Conservation (phyloP, 345 rosid genomes). For the Murraya koenigii region DNA sequence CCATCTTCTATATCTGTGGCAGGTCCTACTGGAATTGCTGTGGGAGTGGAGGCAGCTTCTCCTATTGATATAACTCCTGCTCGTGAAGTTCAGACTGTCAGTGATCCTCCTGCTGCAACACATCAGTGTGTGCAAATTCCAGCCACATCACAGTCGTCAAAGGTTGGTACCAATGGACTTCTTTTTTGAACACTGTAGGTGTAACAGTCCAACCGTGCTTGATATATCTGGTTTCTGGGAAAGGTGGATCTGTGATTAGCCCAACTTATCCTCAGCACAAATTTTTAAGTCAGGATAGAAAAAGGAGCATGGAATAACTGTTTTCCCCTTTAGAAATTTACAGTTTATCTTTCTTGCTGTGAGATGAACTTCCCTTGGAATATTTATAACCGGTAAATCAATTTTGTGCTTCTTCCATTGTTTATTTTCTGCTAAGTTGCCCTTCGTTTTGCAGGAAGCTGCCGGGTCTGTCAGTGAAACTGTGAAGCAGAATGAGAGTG, state of each 20-base stretch:
- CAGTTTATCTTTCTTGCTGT: neutral
- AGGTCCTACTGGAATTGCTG: conserved; percentile 45
- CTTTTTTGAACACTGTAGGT: neutral
- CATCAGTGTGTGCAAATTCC: conserved; percentile 38
- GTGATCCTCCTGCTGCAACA: conserved; percentile 31
- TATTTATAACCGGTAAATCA: neutral
- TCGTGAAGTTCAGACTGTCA: conserved; percentile 47
- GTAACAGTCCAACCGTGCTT: neutral
- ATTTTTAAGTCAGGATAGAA: neutral
- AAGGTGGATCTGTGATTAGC: neutral
- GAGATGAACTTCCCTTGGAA: conserved; percentile 2
- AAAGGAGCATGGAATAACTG: neutral
- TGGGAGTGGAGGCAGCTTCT: conserved; percentile 53
- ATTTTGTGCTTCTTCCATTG: neutral
- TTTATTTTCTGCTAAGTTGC: conserved; percentile 10
- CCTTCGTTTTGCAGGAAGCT: conserved; percentile 53
- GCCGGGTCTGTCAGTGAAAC: conserved; percentile 44
- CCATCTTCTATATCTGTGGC: conserved; percentile 44
- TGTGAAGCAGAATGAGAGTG: conserved; percentile 57
- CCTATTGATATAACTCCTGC: conserved; percentile 38
- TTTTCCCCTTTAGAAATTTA: neutral
- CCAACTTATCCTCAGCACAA: neutral
- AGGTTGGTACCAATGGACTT: conserved; percentile 40
- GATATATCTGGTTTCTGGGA: neutral
- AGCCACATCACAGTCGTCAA: conserved; percentile 35